These are phyloP conservation scores for Neodidymelliopsis sp. DNA, from an alignment of 2,329 filamentous ascomycete species.

Conservation along the genomic window DNA sequence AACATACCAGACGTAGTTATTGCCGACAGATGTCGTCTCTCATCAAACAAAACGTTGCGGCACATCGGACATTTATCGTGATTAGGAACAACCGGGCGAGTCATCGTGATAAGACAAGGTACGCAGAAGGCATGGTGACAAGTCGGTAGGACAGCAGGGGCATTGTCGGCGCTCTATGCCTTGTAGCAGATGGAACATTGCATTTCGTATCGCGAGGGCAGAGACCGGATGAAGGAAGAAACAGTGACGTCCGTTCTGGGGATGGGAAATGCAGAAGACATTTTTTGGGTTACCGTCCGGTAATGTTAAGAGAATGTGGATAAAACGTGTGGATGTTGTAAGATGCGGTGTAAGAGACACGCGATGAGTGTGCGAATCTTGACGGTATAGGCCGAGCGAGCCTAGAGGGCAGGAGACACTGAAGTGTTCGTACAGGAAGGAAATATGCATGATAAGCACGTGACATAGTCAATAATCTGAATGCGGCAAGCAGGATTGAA, in stretches of 20 bases:
- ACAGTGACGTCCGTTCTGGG: neutral
- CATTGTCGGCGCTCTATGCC: neutral
- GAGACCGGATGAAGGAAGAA: neutral
- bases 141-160: neutral
- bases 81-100: neutral
- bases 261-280: neutral
- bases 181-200: conserved; percentile 7
- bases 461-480: neutral
- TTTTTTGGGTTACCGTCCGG: neutral
- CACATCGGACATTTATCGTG: conserved; percentile 4
- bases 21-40: no score
- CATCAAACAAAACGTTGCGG: neutral
- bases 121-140: conserved; percentile 8
- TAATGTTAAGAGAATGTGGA: conserved; percentile 1
- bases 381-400: neutral
- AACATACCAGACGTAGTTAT: no score
- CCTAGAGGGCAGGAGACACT: neutral
- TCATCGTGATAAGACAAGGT: neutral
- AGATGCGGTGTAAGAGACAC: neutral
- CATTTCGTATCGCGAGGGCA: neutral
- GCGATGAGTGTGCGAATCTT: neutral
- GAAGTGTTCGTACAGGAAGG: neutral
- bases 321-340: neutral
- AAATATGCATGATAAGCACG: neutral
- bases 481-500: neutral